A percentile compares a stretch with the other conserved stretches of the same genome.
These are phyloP conservation scores for Apiotrichum veenhuisii DNA, from an alignment of 1,284 basidiomycete genomes.

Conservation along the genomic window DNA sequence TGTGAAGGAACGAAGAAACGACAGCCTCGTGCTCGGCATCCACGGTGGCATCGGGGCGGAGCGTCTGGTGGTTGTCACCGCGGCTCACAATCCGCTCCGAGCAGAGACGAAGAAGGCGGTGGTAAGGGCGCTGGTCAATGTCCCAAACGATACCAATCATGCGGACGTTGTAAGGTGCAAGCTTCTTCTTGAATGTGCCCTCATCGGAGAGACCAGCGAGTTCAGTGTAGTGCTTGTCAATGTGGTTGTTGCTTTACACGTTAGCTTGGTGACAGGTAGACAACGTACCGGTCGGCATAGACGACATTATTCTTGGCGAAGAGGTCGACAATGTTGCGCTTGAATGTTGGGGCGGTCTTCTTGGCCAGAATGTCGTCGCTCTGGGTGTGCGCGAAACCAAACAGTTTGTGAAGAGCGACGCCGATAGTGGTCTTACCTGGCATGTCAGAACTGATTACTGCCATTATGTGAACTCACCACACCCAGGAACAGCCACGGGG, in stretches of 20 bases:
- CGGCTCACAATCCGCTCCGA: slow-evolving; percentile 67
- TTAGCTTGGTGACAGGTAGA: background rate
- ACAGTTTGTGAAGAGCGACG: slow-evolving; percentile 72
- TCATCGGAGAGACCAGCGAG: slow-evolving; percentile 56
- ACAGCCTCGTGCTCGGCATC: slow-evolving; percentile 70
- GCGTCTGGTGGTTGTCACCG: slow-evolving; percentile 78
- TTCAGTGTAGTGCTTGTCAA: slow-evolving; percentile 66
- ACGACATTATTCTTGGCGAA: slow-evolving; percentile 69
- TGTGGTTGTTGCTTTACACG: slow-evolving; percentile 76
- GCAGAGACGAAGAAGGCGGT: slow-evolving; percentile 66
- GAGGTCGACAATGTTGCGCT: slow-evolving; percentile 66
- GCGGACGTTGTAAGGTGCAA: slow-evolving; percentile 52
- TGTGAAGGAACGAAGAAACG: slow-evolving; percentile 71
- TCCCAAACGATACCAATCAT: slow-evolving; percentile 77
- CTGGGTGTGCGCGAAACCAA: slow-evolving; percentile 82
- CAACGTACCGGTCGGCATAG: slow-evolving; percentile 76
- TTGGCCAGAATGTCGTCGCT: slow-evolving; percentile 84
- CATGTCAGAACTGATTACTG: background rate
- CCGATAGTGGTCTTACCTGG: slow-evolving; percentile 84
- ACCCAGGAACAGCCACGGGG: slow-evolving; percentile 87
- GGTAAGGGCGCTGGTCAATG: slow-evolving; percentile 56
- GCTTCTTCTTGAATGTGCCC: slow-evolving; percentile 18
- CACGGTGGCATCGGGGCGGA: slow-evolving; percentile 58
- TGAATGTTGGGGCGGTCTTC: slow-evolving; percentile 70
- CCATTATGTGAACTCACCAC: slow-evolving; percentile 56